These are phyloP conservation scores for Fonsecaea multimorphosa DNA, from an alignment of 2,329 filamentous ascomycete genomes.

Conservation along the genomic window DNA sequence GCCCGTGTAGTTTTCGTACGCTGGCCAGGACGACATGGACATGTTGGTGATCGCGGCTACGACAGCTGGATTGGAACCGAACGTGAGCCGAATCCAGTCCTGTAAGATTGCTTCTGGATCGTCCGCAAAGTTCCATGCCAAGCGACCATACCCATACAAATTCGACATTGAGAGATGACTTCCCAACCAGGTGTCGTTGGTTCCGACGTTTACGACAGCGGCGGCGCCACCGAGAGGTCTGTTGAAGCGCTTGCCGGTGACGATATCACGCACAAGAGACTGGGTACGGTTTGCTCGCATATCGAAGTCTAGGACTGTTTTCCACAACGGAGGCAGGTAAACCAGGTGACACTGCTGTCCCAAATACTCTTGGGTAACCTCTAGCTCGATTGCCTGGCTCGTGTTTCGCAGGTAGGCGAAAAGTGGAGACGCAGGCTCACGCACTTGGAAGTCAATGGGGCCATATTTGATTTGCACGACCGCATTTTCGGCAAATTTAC, in stretches of 20 bases:
- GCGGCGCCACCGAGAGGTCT: constrained; percentile 66
- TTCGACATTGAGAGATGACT: constrained; percentile 74
- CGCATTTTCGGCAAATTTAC: constrained; percentile 71
- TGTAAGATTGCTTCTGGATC: constrained; percentile 60
- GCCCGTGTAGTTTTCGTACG: constrained; percentile 73
- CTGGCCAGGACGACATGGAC: constrained; percentile 72
- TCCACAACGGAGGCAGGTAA: constrained; percentile 72
- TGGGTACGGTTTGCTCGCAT: constrained; percentile 63
- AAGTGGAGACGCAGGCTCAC: constrained; percentile 69
- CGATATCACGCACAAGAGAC: constrained; percentile 65
- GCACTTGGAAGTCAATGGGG: constrained; percentile 75
- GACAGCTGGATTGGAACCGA: constrained; percentile 62
- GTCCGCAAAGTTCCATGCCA: constrained; percentile 69
- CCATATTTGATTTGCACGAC: constrained; percentile 77
- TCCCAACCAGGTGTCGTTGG: constrained; percentile 71
- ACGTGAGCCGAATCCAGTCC: constrained; percentile 73
- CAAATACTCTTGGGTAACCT: constrained; percentile 73
- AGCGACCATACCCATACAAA: constrained; percentile 70
- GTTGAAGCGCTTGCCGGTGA: constrained; percentile 66
- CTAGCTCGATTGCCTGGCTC: constrained; percentile 65
- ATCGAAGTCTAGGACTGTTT: constrained; percentile 70
- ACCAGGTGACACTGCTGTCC: constrained; percentile 73
- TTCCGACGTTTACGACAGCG: constrained; percentile 71
- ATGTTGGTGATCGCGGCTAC: constrained; percentile 65
- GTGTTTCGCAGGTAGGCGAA: constrained; percentile 61